Percentiles rank a stretch among this genome's conserved stretches.
Evolutionary conservation across 2,329 filamentous ascomycete genomes (phyloP).

Genomic region (Verticillium tricorpus): DNA sequence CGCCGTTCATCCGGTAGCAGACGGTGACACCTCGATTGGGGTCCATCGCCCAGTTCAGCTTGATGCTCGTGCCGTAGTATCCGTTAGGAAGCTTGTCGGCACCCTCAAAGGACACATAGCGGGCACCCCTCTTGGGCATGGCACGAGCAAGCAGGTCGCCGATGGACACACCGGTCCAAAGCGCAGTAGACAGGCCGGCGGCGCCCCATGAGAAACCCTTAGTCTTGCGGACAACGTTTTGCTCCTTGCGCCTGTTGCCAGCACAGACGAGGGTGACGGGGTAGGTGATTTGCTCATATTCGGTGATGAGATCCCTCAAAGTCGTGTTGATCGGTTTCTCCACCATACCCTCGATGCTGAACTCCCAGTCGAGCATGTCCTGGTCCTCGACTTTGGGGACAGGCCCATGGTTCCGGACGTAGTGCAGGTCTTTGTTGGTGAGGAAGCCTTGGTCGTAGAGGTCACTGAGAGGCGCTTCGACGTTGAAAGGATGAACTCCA

Average conservation of each 20-base stretch:
- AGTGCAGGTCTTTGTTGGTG: slow-evolving; percentile 83
- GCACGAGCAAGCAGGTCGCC: slow-evolving; percentile 66
- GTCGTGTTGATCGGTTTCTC: slow-evolving; percentile 69
- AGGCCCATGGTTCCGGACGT: slow-evolving; percentile 84
- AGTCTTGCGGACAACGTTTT: slow-evolving; percentile 84
- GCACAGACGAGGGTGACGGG: slow-evolving; percentile 89
- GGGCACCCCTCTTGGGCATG: slow-evolving; percentile 63
- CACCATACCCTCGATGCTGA: slow-evolving; percentile 80
- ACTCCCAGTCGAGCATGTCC: slow-evolving; percentile 73
- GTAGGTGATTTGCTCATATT: slow-evolving; percentile 78
- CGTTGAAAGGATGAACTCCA: slow-evolving; percentile 87
- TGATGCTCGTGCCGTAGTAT: slow-evolving; percentile 82
- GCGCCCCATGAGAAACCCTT: slow-evolving; percentile 95
- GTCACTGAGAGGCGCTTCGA: slow-evolving; percentile 74
- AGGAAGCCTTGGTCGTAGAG: slow-evolving; percentile 79
- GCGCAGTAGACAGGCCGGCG: slow-evolving; percentile 77
- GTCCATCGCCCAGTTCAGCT: slow-evolving; percentile 85
- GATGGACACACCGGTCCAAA: slow-evolving; percentile 82
- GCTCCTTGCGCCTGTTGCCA: slow-evolving; percentile 87
- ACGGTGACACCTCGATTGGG: slow-evolving; percentile 79
- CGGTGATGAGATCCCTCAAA: slow-evolving; percentile 64
- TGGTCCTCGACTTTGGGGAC: slow-evolving; percentile 72
- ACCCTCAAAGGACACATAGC: slow-evolving; percentile 87
- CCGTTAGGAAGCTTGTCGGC: slow-evolving; percentile 86
- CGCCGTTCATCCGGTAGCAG: slow-evolving; percentile 87